A percentile compares a stretch with the other conserved stretches of the same genome.
Evolutionary conservation across 257 asterid species (phyloP).

Genomic region (Primulina tabacum): DNA sequence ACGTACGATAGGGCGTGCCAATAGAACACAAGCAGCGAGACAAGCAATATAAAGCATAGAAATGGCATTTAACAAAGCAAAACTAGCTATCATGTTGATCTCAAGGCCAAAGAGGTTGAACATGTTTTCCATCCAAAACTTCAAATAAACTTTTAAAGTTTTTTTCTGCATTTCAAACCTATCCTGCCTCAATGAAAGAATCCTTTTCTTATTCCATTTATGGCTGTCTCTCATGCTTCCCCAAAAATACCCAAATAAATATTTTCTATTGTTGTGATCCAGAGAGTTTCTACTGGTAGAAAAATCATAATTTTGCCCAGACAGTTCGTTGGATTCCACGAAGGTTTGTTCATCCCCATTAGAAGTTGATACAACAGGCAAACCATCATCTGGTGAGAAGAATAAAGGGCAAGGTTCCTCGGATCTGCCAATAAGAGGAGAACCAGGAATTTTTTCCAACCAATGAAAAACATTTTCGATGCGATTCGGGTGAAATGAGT

Average conservation of each 20-base stretch:
- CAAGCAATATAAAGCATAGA: constrained; percentile 75
- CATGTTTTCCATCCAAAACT: constrained; percentile 95
- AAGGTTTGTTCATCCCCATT: constrained; percentile 39
- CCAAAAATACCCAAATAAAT: constrained; percentile 67
- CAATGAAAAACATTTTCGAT: constrained; percentile 83
- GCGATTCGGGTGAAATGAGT: too few species aligned
- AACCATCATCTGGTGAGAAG: constrained; percentile 59
- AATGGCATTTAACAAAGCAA: constrained; percentile 78
- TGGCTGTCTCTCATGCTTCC: constrained; percentile 86
- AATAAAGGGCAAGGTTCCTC: constrained; percentile 94
- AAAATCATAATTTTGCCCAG: constrained; percentile 37
- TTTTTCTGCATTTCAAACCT: constrained; percentile 87
- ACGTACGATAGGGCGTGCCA: constrained; percentile 69
- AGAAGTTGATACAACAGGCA: constrained; percentile 35
- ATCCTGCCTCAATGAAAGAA: constrained; percentile 70
- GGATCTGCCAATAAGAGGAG: constrained; percentile 52
- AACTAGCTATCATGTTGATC: constrained; percentile 96
- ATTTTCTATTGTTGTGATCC: constrained; percentile 43
- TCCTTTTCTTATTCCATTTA: constrained; percentile 76
- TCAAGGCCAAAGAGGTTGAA: constrained; percentile 97
- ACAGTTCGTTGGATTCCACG: constrained; percentile 45
- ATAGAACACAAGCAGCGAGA: constrained; percentile 83
- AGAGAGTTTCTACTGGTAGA: constrained; percentile 35
- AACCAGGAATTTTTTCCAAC: constrained; percentile 62
- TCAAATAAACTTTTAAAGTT: constrained; percentile 76